phyloP scores from a whole-genome alignment of 768 basidiomycete species.

The Rhodotorula paludigena region DNA sequence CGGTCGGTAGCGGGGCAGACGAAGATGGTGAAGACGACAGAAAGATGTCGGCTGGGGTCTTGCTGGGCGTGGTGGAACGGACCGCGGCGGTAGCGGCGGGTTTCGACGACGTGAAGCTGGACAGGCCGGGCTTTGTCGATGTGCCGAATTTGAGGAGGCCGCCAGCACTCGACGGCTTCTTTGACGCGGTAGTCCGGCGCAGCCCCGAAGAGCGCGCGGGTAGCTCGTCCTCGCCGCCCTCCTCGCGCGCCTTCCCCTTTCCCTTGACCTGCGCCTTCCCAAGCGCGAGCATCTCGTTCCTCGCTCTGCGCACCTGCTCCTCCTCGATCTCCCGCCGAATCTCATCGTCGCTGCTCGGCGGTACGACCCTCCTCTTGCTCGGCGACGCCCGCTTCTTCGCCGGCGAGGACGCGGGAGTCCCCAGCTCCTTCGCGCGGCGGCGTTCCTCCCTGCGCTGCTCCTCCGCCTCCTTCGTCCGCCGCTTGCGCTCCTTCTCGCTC shows the following conservation, averaged over 20 bases:
- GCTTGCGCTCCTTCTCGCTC: neutral
- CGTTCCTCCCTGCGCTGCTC: slow-evolving; percentile 1
- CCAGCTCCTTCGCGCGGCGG: neutral
- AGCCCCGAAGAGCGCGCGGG: neutral
- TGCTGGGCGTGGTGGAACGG: neutral
- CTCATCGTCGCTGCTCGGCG: neutral
- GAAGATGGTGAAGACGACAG: neutral
- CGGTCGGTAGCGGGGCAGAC: neutral
- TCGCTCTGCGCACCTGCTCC: neutral
- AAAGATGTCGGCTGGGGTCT: too few relatives aligned
- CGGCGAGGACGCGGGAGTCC: neutral
- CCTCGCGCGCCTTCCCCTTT: neutral
- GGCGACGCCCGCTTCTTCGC: neutral
- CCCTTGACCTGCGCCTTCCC: neutral
- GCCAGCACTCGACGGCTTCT: too few relatives aligned
- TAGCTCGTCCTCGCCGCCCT: too few relatives aligned
- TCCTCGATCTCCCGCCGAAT: neutral
- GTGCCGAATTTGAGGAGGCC: neutral
- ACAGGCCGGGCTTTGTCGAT: neutral
- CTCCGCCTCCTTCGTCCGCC: slow-evolving; percentile 8
- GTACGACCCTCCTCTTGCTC: neutral
- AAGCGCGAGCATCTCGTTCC: neutral
- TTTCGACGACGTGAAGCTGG: neutral
- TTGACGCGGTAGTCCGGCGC: too few relatives aligned
- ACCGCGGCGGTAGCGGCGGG: too few relatives aligned